Conservation (phyloP, 1,139 yeast species). For the Suhomyces guaymorum region DNA sequence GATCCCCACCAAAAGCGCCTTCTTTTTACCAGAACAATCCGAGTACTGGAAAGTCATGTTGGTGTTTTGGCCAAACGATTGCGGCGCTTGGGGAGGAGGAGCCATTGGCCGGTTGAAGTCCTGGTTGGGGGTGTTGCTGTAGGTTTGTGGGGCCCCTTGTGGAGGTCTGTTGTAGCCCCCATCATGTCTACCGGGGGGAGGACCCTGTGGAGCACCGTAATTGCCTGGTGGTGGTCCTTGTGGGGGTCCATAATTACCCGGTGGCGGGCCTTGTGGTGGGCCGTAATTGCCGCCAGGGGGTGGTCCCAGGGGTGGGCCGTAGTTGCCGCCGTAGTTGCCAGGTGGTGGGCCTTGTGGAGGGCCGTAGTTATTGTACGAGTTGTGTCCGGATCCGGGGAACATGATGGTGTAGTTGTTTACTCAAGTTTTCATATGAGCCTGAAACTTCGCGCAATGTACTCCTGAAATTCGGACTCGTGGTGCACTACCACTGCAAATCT, state of each 20-base stretch:
- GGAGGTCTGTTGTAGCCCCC: constrained; percentile 13
- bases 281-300: constrained; percentile 16
- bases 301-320: constrained; percentile 18
- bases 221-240: constrained; percentile 14
- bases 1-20: constrained; percentile 84
- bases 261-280: constrained; percentile 16
- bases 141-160: constrained; percentile 15
- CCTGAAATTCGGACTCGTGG: constrained; percentile 1
- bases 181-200: constrained; percentile 9
- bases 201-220: constrained; percentile 9
- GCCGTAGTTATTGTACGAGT: constrained; percentile 15
- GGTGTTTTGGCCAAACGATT: constrained; percentile 25
- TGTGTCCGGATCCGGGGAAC: constrained; percentile 28
- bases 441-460: not conserved
- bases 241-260: constrained; percentile 14
- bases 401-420: constrained; percentile 12
- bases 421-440: too few species aligned
- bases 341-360: constrained; percentile 13
- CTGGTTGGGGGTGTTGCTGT: constrained; percentile 12
- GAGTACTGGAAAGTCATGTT: constrained; percentile 54
- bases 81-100: constrained; percentile 23
- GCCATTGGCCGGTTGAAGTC: constrained; percentile 8
- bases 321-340: constrained; percentile 11
- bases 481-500: too few species aligned
- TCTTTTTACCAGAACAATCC: constrained; percentile 70